Evolutionary conservation across 345 rosid species (phyloP), one percentile per base, ranked within the genome.

Genomic region (Acer yangbiense): DNA sequence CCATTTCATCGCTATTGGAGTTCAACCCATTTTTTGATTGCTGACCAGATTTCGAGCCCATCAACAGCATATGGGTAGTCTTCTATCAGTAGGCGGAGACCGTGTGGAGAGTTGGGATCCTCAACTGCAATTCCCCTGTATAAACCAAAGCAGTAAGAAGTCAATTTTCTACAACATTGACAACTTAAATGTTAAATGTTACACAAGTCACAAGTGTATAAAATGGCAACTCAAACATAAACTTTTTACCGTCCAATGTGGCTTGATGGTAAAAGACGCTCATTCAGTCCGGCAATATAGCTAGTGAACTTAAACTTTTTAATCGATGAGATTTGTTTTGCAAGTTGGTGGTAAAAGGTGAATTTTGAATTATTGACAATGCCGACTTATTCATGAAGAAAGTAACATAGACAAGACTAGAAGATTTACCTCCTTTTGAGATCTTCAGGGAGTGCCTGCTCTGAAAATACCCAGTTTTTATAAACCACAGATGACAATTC

Each of bases 11-110:
- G 0, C 78, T 79, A 77, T 87, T 80, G 87, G 91, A 93, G 78
- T 58, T 48, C 75, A 2, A 93, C 97, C 97, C 94, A 93, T 54
- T 84, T 76, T 71, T 85, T 82, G 39, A 91, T 91, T 18, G 92
- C 93, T 32, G 86, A 87, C 94, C 95, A 93, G 27, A 93, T 85
- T 79, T 90, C 91, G 4, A 93, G 89, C 44, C 97, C 94, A 55
- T 93, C 95, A 2, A 91, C 94, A 0, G 94, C 95, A 20, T 84
- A 93, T 9, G 95, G 95, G 71, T 93, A 91, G 85, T 93, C 95
- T 79, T 90, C 76, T 65, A 89, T 86, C 63, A 84, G 74, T 50
- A 93, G 72, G 65, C 90, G 89, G 21, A 91, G 67, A 1, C 95
- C 93, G 0, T 89, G 88, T 13, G 84, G 86, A 21, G 93, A 87